phyloP scores from a whole-genome alignment of 768 basidiomycete species.

The Tricholoma furcatifolium region DNA sequence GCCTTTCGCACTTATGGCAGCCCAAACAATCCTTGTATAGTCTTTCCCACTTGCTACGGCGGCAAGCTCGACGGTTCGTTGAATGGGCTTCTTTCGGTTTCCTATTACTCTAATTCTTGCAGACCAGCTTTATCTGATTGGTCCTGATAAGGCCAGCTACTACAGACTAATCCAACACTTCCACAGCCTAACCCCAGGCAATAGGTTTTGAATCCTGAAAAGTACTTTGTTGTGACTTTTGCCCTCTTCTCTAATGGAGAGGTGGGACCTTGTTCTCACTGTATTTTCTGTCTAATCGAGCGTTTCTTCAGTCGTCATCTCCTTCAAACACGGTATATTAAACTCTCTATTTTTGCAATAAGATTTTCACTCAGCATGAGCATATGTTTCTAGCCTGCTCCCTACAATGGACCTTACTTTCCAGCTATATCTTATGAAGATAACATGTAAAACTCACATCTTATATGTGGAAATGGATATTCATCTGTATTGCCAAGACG shows the following conservation, averaged over 20 bases:
- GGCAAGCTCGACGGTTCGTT: constrained; percentile 49
- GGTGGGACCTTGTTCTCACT: constrained; percentile 28
- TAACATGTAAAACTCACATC: constrained; percentile 41
- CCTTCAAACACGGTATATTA: constrained; percentile 54
- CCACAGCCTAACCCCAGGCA: neutral
- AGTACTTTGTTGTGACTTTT: constrained; percentile 56
- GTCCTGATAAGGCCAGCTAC: constrained; percentile 42
- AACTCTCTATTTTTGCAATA: neutral
- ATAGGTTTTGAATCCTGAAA: constrained; percentile 48
- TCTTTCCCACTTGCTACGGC: constrained; percentile 58
- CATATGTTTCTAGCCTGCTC: constrained; percentile 37
- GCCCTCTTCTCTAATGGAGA: constrained; percentile 60
- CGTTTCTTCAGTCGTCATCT: constrained; percentile 47
- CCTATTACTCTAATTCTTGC: constrained; percentile 7
- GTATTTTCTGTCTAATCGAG: neutral
- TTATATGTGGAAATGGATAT: neutral
- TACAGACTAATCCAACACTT: neutral
- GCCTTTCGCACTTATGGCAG: constrained; percentile 57
- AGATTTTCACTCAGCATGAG: neutral
- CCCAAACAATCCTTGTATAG: constrained; percentile 50
- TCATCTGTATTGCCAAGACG: constrained; percentile 31
- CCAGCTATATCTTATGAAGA: constrained; percentile 56
- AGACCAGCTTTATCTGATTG: constrained; percentile 49
- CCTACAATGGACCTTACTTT: constrained; percentile 60
- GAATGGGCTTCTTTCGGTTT: constrained; percentile 6